Evolutionary conservation across 352 stramenopile genomes (phyloP), one percentile per base, ranked within the genome.

Genomic region (Phytopythium montanum): DNA sequence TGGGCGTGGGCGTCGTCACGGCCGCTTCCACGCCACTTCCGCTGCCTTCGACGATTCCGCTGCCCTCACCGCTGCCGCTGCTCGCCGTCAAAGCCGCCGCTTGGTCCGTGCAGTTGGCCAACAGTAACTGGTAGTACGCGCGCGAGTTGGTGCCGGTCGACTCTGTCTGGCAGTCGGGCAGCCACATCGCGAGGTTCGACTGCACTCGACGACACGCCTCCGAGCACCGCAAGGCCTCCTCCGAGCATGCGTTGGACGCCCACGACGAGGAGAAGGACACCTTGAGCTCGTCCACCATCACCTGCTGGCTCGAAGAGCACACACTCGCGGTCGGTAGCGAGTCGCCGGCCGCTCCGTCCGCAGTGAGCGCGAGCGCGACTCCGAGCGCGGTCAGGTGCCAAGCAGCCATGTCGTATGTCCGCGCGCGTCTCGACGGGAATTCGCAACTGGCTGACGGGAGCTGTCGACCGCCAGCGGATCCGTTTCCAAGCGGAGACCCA

Each of bases 81-180:
- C 14, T n/a, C 18, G 48, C 36, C 19, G 26, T 54, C 48, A n/a
- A 46, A 0, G 0, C 39, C 6, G 19, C 19, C 39, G 39, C 39
- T 46, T 25, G 39, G 16, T n/a, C 18, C 2, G 28, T 23, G 31
- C 49, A 54, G 4, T 29, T 19, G 6, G 8, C 49, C 18, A 28
- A 29, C 29, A 54, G 16, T 29, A 29, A 54, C 49, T 29, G 28
- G 29, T 54, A 54, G 49, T 54, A 54, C 5, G 26, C 49, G 29
- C 49, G 49, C 10, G 28, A 54, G 49, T 54, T 54, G 28, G 49
- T 41, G 26, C 49, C 49, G 7, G 28, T 25, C 1, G 48, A 9
- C 5, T n/a, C n/a, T n/a, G 49, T 41, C 49, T 28, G 5, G 49
- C 49, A 54, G 49, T 54, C 7, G 3, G 49, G 49, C 28, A 54